phyloP scores from a whole-genome alignment of 1,284 basidiomycete species.

The Cutaneotrichosporon sp. region DNA sequence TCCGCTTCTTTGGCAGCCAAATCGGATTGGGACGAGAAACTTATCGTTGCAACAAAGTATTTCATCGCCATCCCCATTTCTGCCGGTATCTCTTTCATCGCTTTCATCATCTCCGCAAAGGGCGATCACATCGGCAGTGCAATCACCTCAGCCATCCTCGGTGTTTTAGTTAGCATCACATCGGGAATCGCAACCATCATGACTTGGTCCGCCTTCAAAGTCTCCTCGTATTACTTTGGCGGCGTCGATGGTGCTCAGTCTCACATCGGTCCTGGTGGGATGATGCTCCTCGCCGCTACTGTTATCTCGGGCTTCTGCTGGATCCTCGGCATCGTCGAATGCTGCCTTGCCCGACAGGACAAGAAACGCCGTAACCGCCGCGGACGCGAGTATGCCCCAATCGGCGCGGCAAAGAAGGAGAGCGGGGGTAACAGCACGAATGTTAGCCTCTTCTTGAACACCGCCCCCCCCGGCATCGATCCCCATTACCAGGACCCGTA shows the following conservation, averaged over 20 bases:
- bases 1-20: not conserved
- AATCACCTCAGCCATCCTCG: not conserved
- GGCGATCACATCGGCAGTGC: constrained; percentile 3
- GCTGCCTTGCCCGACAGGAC: constrained; percentile 8
- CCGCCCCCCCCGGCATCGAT: not conserved
- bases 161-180: not conserved
- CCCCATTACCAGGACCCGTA: constrained; percentile 1
- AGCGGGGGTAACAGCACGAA: not conserved
- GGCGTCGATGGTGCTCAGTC: not conserved
- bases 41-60: not conserved
- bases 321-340: constrained; percentile 8
- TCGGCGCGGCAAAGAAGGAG: not conserved
- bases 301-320: constrained; percentile 5
- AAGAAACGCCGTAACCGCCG: not conserved
- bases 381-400: constrained; percentile 1
- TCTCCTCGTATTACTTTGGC: not conserved
- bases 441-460: not conserved
- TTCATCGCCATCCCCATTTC: constrained; percentile 2
- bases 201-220: not conserved
- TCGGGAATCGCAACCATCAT: not conserved
- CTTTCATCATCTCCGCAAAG: not conserved
- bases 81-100: not conserved
- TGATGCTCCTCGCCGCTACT: not conserved
- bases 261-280: not conserved
- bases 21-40: not conserved